Conservation (phyloP, 208 protist species). For the Trypanosoma mega region DNA sequence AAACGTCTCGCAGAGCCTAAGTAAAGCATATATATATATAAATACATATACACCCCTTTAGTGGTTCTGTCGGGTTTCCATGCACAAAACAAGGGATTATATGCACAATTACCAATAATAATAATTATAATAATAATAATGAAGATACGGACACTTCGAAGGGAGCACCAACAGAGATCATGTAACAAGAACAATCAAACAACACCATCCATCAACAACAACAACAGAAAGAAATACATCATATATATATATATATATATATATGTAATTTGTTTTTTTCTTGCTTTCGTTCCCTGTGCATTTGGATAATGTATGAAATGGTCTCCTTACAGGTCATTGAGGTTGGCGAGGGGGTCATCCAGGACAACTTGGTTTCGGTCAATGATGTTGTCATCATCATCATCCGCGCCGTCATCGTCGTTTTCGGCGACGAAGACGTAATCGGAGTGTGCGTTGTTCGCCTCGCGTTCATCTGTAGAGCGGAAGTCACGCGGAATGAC, state of each 20-base stretch:
- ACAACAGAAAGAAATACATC: no score
- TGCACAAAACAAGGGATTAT: no score
- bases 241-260: neutral
- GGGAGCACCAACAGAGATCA: no score
- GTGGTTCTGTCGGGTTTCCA: no score
- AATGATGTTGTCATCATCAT: constrained; percentile 64
- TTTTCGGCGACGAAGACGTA: constrained; percentile 74
- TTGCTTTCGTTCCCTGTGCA: neutral
- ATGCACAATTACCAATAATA: no score
- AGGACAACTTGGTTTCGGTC: constrained; percentile 71
- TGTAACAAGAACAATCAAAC: no score
- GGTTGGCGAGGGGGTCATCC: constrained; percentile 63
- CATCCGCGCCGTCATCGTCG: constrained; percentile 51
- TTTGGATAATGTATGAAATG: neutral
- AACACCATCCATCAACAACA: no score
- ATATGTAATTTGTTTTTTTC: neutral
- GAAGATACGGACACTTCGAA: no score
- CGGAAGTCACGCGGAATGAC: constrained; percentile 85
- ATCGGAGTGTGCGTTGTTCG: constrained; percentile 44
- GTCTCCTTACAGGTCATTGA: constrained; percentile 63
- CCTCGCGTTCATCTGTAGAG: constrained; percentile 60
- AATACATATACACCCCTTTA: no score
- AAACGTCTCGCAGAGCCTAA: no score
- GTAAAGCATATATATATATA: no score
- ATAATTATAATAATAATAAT: no score